Percentiles rank a stretch among this genome's conserved stretches.
phyloP scores from a whole-genome alignment of 2,329 filamentous ascomycete genomes.

The Drechslera avenae region DNA sequence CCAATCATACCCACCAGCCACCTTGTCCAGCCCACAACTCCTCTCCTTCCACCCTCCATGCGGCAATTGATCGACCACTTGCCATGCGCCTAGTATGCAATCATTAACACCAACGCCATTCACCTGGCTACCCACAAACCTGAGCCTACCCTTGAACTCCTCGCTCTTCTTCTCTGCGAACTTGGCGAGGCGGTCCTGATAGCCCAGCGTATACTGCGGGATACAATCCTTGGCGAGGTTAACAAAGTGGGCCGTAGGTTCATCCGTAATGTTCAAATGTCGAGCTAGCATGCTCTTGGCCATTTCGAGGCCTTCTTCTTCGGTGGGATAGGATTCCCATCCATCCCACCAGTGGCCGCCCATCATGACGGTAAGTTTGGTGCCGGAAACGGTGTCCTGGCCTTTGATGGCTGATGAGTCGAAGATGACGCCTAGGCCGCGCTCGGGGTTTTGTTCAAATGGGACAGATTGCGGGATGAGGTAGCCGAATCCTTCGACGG shows the following conservation, averaged over 20 bases:
- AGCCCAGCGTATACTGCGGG: slow-evolving; percentile 86
- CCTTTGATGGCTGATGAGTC: slow-evolving; percentile 71
- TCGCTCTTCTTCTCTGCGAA: slow-evolving; percentile 61
- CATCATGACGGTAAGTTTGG: slow-evolving; percentile 91
- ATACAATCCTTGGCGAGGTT: slow-evolving; percentile 74
- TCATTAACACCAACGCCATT: slow-evolving; percentile 57
- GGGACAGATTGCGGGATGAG: slow-evolving; percentile 79
- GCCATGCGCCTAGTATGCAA: slow-evolving; percentile 60
- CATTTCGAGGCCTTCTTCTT: slow-evolving; percentile 70
- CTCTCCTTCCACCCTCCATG: slow-evolving; percentile 39
- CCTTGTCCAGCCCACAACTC: slow-evolving; percentile 32
- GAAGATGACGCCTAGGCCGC: slow-evolving; percentile 89
- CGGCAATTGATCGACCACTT: slow-evolving; percentile 53
- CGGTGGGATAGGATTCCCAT: slow-evolving; percentile 64
- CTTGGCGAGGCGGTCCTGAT: slow-evolving; percentile 64
- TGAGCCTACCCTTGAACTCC: slow-evolving; percentile 66
- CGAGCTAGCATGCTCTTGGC: slow-evolving; percentile 71
- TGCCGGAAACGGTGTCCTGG: slow-evolving; percentile 66
- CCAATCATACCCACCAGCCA: too few species aligned
- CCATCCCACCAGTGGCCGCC: slow-evolving; percentile 90
- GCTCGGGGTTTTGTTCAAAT: slow-evolving; percentile 76
- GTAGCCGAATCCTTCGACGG: slow-evolving; percentile 82
- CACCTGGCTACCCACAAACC: slow-evolving; percentile 61
- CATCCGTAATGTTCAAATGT: slow-evolving; percentile 72
- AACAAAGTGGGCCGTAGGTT: slow-evolving; percentile 66